These are phyloP conservation scores for Earliella scabrosa DNA, from an alignment of 1,284 basidiomycete species.

Conservation along the genomic window DNA sequence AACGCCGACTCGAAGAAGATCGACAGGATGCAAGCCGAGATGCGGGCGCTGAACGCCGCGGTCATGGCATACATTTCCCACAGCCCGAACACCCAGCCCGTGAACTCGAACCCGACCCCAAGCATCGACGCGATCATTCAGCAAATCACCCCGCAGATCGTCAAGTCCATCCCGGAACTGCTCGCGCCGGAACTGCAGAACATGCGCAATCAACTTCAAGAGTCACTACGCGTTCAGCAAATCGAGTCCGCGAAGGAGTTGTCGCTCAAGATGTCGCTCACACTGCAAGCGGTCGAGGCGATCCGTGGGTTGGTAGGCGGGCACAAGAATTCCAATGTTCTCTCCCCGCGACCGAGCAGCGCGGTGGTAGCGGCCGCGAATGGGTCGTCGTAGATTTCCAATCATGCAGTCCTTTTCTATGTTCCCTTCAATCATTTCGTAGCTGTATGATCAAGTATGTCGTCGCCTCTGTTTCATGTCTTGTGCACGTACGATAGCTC, in stretches of 20 bases:
- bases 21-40: slow-evolving; percentile 20
- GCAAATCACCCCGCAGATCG: slow-evolving; percentile 13
- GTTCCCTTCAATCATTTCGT: background rate
- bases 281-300: slow-evolving; percentile 12
- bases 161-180: slow-evolving; percentile 13
- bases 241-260: slow-evolving; percentile 13
- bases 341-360: background rate
- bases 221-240: slow-evolving; percentile 11
- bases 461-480: no score
- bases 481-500: no score
- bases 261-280: slow-evolving; percentile 14
- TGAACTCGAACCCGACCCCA: background rate
- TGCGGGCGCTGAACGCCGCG: slow-evolving; percentile 24
- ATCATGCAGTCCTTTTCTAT: background rate
- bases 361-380: background rate
- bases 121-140: slow-evolving; percentile 10
- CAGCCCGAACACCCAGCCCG: slow-evolving; percentile 2
- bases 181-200: slow-evolving; percentile 15
- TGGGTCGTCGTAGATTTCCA: background rate
- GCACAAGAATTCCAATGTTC: background rate
- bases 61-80: slow-evolving; percentile 18
- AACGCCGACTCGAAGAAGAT: slow-evolving; percentile 11
- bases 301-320: slow-evolving; percentile 10
- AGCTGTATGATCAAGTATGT: background rate
- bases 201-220: slow-evolving; percentile 13